Conservation (phyloP, 2,329 filamentous ascomycete genomes). For the Monosporascus sp. region DNA sequence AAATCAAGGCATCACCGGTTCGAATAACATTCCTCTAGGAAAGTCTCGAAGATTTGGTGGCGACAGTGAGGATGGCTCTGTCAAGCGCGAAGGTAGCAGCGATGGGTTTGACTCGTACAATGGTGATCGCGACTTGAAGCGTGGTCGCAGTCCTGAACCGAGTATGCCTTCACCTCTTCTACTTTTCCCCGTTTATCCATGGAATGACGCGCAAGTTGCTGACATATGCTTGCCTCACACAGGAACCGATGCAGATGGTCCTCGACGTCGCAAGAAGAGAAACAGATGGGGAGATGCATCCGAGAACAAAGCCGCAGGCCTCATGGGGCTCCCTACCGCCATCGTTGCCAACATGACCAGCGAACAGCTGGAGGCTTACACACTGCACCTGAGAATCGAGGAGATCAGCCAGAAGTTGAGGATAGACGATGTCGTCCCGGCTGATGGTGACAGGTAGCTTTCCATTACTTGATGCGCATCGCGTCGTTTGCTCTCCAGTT, state of each 20-base stretch:
- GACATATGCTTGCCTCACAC: slow-evolving; percentile 21
- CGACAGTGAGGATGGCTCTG: slow-evolving; percentile 38
- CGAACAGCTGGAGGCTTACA: slow-evolving; percentile 96
- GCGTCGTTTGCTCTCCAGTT: background rate
- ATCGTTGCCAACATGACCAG: slow-evolving; percentile 98
- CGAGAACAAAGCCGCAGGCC: slow-evolving; percentile 96
- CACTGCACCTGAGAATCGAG: slow-evolving; percentile 92
- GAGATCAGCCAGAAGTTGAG: slow-evolving; percentile 99
- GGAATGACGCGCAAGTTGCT: slow-evolving; percentile 11
- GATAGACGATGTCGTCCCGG: slow-evolving; percentile 97
- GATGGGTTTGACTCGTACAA: slow-evolving; percentile 35
- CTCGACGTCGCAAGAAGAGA: slow-evolving; percentile 91
- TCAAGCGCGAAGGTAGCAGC: slow-evolving; percentile 23
- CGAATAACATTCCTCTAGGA: slow-evolving; percentile 95
- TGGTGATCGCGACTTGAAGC: slow-evolving; percentile 59
- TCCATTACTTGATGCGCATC: background rate
- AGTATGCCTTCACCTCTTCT: slow-evolving; percentile 46
- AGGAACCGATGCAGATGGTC: slow-evolving; percentile 63
- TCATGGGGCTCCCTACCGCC: slow-evolving; percentile 95
- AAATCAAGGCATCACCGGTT: slow-evolving; percentile 85
- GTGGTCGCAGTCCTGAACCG: slow-evolving; percentile 86
- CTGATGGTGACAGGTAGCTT: slow-evolving; percentile 86
- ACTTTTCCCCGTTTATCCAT: background rate
- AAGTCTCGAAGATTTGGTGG: slow-evolving; percentile 75
- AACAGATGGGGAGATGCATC: slow-evolving; percentile 97